Conservation (phyloP, 2,329 filamentous ascomycete genomes). For the Xylariaceae sp. region DNA sequence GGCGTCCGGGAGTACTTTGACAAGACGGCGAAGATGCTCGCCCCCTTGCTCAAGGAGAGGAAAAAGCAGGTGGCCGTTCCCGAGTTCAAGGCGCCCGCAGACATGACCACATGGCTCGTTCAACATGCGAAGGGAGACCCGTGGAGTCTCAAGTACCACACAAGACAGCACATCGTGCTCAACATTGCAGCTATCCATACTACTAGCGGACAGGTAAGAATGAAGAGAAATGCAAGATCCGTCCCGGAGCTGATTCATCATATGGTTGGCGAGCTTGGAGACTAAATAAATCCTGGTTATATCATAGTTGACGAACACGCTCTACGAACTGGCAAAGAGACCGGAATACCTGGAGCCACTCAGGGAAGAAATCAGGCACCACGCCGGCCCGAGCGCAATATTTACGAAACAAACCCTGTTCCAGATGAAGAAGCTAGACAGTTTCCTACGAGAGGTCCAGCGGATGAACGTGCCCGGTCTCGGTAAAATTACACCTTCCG, state of each 20-base stretch:
- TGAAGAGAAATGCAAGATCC: too few relatives aligned
- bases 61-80: background rate
- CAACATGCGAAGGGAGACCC: background rate
- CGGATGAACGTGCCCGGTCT: background rate
- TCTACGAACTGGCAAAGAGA: background rate
- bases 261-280: too few relatives aligned
- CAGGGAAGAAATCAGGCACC: background rate
- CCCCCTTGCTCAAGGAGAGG: background rate
- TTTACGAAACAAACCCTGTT: background rate
- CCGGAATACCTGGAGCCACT: background rate
- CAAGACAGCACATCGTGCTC: background rate
- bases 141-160: background rate
- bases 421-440: background rate
- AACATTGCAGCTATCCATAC: background rate
- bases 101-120: background rate
- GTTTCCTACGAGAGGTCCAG: background rate
- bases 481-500: background rate
- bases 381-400: background rate
- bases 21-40: background rate
- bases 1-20: background rate
- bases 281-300: too few relatives aligned
- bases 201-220: background rate
- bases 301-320: background rate
- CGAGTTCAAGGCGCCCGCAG: background rate
- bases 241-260: too few relatives aligned